These are phyloP conservation scores for Datura wrightii DNA, from an alignment of 257 asterid species.

Conservation along the genomic window DNA sequence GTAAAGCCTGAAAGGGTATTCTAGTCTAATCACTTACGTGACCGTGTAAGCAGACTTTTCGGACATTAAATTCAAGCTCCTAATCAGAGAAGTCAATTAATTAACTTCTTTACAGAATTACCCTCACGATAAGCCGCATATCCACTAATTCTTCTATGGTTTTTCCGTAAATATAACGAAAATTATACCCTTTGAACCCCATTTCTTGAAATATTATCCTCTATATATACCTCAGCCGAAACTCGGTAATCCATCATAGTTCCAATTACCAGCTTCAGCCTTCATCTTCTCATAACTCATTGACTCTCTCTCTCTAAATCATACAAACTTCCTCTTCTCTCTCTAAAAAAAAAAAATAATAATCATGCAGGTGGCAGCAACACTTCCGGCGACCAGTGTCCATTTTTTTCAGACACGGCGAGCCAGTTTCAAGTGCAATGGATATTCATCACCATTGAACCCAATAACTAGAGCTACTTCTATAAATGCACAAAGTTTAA, in stretches of 20 bases:
- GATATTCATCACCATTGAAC: conserved; percentile 53
- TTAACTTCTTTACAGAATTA: not conserved
- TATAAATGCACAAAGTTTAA: conserved; percentile 31
- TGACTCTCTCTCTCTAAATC: conserved; percentile 21
- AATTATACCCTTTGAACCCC: not conserved
- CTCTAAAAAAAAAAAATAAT: not conserved
- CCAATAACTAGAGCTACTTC: conserved; percentile 43
- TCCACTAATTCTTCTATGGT: not conserved
- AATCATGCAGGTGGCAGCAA: conserved; percentile 65
- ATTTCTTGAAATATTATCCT: not conserved
- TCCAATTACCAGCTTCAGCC: not conserved
- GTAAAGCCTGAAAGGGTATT: not conserved
- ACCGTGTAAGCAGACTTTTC: conserved; percentile 53
- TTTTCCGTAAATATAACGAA: not conserved
- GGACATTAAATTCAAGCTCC: conserved; percentile 30
- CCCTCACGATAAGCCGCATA: not conserved
- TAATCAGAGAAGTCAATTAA: not conserved
- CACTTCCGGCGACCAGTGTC: conserved; percentile 59
- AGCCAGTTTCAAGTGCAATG: conserved; percentile 52
- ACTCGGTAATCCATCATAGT: not conserved
- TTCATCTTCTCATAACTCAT: not conserved
- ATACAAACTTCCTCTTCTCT: not conserved
- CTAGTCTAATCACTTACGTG: not conserved
- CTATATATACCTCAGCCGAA: not conserved
- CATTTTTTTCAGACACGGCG: conserved; percentile 47